phyloP scores from a whole-genome alignment of 768 basidiomycete genomes.

The Agaricus blazei region DNA sequence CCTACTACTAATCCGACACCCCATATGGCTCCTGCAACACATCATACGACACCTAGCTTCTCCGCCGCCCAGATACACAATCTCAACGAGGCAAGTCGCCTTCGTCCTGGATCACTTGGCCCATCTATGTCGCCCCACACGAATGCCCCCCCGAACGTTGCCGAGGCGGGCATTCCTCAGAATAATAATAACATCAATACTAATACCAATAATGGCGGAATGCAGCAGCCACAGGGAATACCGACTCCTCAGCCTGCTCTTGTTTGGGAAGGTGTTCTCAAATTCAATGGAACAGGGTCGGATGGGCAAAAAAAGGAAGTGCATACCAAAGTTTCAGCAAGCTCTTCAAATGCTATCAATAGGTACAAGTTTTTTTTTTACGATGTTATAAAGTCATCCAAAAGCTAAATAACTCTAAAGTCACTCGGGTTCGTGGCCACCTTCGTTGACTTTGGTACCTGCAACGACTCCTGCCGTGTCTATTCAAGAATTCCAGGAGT shows the following conservation, averaged over 20 bases:
- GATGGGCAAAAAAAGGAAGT: constrained; percentile 36
- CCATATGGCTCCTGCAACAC: background rate
- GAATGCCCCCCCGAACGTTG: background rate
- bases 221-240: background rate
- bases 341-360: constrained; percentile 19
- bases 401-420: constrained; percentile 25
- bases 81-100: constrained; percentile 9
- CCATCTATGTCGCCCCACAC: constrained; percentile 8
- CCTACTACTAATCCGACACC: background rate
- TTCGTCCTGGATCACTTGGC: constrained; percentile 11
- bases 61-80: constrained; percentile 12
- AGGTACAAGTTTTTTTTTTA: constrained; percentile 25
- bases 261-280: constrained; percentile 46
- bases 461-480: constrained; percentile 38
- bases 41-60: background rate
- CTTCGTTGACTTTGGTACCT: constrained; percentile 32
- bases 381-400: background rate
- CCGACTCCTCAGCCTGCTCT: background rate
- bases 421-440: constrained; percentile 50
- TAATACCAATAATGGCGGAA: background rate
- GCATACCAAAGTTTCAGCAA: constrained; percentile 33
- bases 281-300: constrained; percentile 35
- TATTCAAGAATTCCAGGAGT: constrained; percentile 32
- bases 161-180: background rate
- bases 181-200: background rate